Evolutionary conservation across 257 asterid species (phyloP).

Genomic region (Penstemon davidsonii): DNA sequence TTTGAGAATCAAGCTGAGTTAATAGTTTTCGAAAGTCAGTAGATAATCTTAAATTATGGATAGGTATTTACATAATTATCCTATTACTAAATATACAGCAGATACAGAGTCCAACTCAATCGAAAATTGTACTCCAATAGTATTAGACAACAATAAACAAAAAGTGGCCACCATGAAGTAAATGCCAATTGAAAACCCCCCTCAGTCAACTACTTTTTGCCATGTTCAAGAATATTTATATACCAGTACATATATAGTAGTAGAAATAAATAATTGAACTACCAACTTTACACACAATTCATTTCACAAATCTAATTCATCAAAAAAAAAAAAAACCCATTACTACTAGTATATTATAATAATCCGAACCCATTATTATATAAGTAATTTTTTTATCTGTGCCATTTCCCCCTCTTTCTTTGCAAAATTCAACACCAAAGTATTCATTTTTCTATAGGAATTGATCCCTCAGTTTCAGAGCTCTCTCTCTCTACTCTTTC

Average conservation of each 20-base stretch:
- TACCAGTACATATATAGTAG: no score
- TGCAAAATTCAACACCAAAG: constrained; percentile 30
- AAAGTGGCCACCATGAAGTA: not conserved
- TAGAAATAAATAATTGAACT: not conserved
- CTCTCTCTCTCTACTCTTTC: constrained; percentile 15
- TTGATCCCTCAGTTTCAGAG: constrained; percentile 47
- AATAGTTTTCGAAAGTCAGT: no score
- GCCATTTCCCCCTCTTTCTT: constrained; percentile 27
- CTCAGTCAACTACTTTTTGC: not conserved
- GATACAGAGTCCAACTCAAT: not conserved
- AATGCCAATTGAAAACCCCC: constrained; percentile 6
- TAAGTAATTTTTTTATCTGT: constrained; percentile 20
- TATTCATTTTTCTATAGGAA: constrained; percentile 25
- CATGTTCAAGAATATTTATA: constrained; percentile 6
- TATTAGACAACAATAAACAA: not conserved
- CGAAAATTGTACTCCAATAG: not conserved
- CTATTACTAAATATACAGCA: no score
- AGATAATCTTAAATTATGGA: no score
- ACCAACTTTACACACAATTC: constrained; percentile 17
- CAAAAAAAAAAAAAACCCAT: not conserved
- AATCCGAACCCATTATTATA: constrained; percentile 22
- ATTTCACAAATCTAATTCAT: constrained; percentile 18
- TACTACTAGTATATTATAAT: constrained; percentile 28
- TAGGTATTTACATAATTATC: no score
- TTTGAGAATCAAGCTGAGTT: no score